A percentile compares a stretch with the other conserved stretches of the same genome.
Evolutionary conservation across 805 yeast species (phyloP).

Genomic region (Isabelozyma pseudorhagii): DNA sequence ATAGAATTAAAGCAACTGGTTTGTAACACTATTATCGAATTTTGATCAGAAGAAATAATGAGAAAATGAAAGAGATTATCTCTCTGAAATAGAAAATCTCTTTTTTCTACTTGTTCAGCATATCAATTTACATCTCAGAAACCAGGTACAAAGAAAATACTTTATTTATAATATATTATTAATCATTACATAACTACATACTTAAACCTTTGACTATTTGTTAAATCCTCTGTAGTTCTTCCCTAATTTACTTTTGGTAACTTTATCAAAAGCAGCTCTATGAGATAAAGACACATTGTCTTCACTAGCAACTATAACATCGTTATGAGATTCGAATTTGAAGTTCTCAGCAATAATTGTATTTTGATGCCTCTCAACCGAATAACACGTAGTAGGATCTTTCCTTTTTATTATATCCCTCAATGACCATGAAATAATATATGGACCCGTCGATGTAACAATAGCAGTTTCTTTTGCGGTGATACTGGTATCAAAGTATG

Average conservation of each 20-base stretch:
- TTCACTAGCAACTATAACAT: slow-evolving; percentile 69
- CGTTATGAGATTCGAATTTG: slow-evolving; percentile 66
- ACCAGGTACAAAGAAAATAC: too few species aligned
- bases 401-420: slow-evolving; percentile 50
- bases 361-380: slow-evolving; percentile 59
- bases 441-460: slow-evolving; percentile 78
- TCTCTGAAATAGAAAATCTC: too few species aligned
- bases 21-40: too few species aligned
- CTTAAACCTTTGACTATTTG: not conserved
- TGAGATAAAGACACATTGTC: slow-evolving; percentile 63
- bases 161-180: too few species aligned
- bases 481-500: slow-evolving; percentile 74
- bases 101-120: too few species aligned
- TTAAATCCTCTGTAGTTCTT: not conserved
- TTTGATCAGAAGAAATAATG: too few species aligned
- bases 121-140: too few species aligned
- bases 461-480: slow-evolving; percentile 64
- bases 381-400: slow-evolving; percentile 42
- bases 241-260: not conserved
- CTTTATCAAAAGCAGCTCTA: not conserved
- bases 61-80: too few species aligned
- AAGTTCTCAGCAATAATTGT: slow-evolving; percentile 75
- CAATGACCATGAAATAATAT: slow-evolving; percentile 77
- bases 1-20: too few species aligned
- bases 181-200: not conserved